A percentile compares a stretch with the other conserved stretches of the same genome.
Evolutionary conservation across 1,139 yeast species (phyloP).

Genomic region (Magnusiomyces suaveolens): DNA sequence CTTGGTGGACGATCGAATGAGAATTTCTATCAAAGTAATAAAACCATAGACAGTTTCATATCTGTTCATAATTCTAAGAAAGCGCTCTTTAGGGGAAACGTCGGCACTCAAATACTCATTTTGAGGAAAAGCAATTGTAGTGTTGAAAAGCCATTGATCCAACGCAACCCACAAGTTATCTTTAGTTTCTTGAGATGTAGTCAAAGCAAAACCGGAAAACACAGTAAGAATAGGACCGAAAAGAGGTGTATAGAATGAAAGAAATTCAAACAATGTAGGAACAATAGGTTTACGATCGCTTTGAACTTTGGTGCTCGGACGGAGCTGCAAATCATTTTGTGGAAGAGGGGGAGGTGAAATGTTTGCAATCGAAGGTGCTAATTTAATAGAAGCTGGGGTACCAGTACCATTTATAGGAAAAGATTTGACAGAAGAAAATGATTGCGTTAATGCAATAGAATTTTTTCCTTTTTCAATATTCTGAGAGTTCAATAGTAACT

Average conservation of each 20-base stretch:
- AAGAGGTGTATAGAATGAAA: conserved; percentile 44
- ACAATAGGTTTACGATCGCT: conserved; percentile 12
- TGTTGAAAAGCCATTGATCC: conserved; percentile 63
- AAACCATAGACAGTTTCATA: conserved; percentile 48
- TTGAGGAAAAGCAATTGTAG: conserved; percentile 22
- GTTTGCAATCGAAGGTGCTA: not conserved
- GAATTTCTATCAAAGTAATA: conserved; percentile 40
- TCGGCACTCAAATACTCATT: conserved; percentile 22
- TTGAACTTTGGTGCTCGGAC: conserved; percentile 23
- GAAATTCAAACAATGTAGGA: conserved; percentile 37
- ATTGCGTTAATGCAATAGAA: not conserved
- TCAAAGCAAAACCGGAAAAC: conserved; percentile 42
- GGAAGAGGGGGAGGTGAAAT: not conserved
- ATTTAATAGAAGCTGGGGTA: not conserved
- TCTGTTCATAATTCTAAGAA: conserved; percentile 25
- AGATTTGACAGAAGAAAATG: not conserved
- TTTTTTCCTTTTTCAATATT: not conserved
- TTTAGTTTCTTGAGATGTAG: conserved; percentile 37
- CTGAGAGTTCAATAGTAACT: conserved; percentile 26
- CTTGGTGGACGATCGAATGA: conserved; percentile 29
- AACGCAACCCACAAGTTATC: conserved; percentile 56
- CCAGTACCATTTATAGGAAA: not conserved
- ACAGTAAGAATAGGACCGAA: conserved; percentile 46
- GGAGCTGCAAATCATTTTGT: not conserved
- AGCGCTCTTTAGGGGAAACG: conserved; percentile 26